Evolutionary conservation across 2,329 filamentous ascomycete genomes (phyloP).

Genomic region (Graphilbum sp.): DNA sequence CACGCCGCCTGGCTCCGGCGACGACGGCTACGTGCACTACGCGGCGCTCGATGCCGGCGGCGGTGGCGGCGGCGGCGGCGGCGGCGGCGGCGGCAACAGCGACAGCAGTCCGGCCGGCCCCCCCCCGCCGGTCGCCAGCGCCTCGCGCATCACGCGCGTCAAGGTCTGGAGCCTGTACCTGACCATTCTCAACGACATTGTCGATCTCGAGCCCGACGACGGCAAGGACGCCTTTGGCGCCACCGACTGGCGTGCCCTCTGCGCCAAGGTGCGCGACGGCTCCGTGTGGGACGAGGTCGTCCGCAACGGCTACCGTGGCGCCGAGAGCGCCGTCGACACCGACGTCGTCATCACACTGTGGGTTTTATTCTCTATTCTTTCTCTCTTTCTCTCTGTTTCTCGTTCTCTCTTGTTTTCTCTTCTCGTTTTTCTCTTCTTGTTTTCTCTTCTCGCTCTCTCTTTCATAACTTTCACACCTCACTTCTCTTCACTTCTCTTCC

Average conservation of each 20-base stretch:
- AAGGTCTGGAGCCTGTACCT: constrained; percentile 98
- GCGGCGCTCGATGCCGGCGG: constrained; percentile 6
- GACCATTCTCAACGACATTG: constrained; percentile 77
- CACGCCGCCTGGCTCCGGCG: constrained; percentile 30
- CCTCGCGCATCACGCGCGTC: constrained; percentile 67
- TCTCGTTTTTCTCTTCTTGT: background rate
- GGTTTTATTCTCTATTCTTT: constrained; percentile 19
- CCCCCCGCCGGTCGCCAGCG: constrained; percentile 59
- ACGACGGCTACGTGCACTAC: constrained; percentile 19
- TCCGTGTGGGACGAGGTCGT: constrained; percentile 92
- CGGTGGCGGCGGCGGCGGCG: too few species aligned
- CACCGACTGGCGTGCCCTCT: constrained; percentile 68
- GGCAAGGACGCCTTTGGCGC: constrained; percentile 78
- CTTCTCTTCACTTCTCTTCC: background rate
- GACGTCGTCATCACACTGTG: constrained; percentile 86
- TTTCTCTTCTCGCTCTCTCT: too few species aligned
- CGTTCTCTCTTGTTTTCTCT: too few species aligned
- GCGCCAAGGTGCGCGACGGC: constrained; percentile 72
- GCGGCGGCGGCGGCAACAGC: too few species aligned
- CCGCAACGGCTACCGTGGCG: constrained; percentile 68
- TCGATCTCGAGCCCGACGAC: constrained; percentile 79
- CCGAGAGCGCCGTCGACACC: constrained; percentile 80
- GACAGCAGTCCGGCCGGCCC: too few species aligned
- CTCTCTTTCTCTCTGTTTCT: too few species aligned
- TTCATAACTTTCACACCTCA: background rate